Evolutionary conservation across 179 eudicot species (phyloP), one percentile per base, ranked within the genome.

Genomic region (Pouteria campechiana): DNA sequence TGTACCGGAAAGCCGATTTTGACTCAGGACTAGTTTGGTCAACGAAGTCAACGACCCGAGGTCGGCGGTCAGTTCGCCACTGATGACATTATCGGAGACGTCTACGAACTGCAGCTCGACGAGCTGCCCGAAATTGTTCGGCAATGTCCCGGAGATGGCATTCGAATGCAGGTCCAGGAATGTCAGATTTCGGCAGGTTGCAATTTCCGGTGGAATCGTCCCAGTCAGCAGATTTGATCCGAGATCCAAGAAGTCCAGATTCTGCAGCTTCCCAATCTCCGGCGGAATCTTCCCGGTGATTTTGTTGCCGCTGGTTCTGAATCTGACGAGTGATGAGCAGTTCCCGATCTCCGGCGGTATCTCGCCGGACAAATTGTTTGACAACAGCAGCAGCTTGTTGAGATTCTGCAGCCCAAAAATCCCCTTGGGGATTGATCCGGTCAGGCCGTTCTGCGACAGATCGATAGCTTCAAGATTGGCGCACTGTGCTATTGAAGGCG

Each of bases 81-180:
- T 72, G 1, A 89, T 67, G 3, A 42, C 13, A 45, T 89, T 89
- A 31, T 76, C 83, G 0, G 97, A 89, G 6, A 81, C 68, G 52
- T 89, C 95, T 0, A 74, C 44, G 13, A 59, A 76, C 45, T 89
- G 89, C 11, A 89, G 86, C 8, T 70, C 62, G 3, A 32, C 52
- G 12, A 89, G 73, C 6, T 30, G 28, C 38, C 63, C 68, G 48
- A 85, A 38, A 55, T 45, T 74, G 31, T 10, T 69, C 13, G 97
- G 89, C 30, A 89, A 55, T 15, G 16, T 28, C 11, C 97, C 97
- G 7, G 73, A 48, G 15, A 89, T 58, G 3, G 93, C 73, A 50
- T 89, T 89, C 1, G 83, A 70, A 59, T 89, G 97, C 32, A 89
- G 65, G 25, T 89, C 97, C 4, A 89, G 63, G 24, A 85, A 89